Conservation (phyloP, 208 protist species). For the Leishmania mexicana region DNA sequence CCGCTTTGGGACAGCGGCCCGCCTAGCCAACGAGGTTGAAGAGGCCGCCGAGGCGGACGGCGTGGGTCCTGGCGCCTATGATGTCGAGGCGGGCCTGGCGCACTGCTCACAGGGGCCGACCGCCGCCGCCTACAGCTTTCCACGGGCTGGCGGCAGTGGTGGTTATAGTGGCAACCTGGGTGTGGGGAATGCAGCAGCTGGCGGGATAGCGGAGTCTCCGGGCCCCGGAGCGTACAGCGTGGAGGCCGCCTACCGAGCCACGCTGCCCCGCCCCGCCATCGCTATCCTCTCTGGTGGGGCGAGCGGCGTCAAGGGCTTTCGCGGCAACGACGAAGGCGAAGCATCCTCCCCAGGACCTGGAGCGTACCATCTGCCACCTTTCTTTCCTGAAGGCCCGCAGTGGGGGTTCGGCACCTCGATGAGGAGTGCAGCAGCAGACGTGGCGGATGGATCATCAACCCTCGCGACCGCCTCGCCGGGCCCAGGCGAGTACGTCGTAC, state of each 20-base stretch:
- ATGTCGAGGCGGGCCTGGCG: slow-evolving; percentile 10
- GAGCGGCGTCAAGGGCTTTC: neutral
- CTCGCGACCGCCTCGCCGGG: slow-evolving; percentile 5
- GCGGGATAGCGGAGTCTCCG: slow-evolving; percentile 11
- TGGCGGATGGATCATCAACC: neutral
- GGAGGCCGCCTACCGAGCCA: slow-evolving; percentile 18
- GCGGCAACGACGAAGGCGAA: neutral
- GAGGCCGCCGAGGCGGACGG: slow-evolving; percentile 2
- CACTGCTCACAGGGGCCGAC: slow-evolving; percentile 19
- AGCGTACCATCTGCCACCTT: slow-evolving; percentile 24
- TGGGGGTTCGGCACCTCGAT: slow-evolving; percentile 29
- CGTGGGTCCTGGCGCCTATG: slow-evolving; percentile 64
- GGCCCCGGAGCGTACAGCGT: slow-evolving; percentile 58
- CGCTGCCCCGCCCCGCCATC: slow-evolving; percentile 9
- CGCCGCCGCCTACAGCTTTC: slow-evolving; percentile 22
- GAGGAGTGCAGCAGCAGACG: neutral
- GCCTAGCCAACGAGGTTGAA: neutral
- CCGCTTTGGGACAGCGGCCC: slow-evolving; percentile 26
- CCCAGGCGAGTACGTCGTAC: slow-evolving; percentile 19
- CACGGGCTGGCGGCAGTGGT: slow-evolving; percentile 13
- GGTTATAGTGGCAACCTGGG: no score
- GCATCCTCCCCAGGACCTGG: slow-evolving; percentile 17
- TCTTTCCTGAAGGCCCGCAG: slow-evolving; percentile 29
- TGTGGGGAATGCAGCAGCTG: neutral
- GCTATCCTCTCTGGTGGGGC: neutral